Base-by-base conservation (phyloP, 2,329 filamentous ascomycete species). In the Dothidotthia symphoricarpi region DNA sequence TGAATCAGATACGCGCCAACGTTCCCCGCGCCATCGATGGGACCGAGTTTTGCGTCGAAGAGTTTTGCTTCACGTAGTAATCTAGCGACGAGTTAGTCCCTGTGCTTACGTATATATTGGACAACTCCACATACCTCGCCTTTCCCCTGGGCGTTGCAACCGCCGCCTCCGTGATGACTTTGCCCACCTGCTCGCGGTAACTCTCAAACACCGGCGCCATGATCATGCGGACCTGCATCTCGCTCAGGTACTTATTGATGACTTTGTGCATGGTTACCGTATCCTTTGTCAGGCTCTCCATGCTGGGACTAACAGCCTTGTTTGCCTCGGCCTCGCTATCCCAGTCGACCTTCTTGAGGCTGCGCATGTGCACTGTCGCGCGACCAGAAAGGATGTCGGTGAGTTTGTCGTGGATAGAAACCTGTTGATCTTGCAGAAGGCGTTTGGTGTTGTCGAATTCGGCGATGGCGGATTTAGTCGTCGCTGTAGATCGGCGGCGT, bases 391-490 rank as follows among this genome's bases (percentile, higher is more conserved):
- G 94, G 34, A 96, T 95, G 49, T 95, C 88, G 13, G 95, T 86
- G 1, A 96, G 73, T 63, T 96, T 96, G 59, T 95, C 88, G 63
- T 93, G 88, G 43, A 96, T 95, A 45, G 80, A 89, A 47, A 83
- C 83, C 61, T 95, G 89, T 60, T 96, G 90, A 61, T 96, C 90
- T 60, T 95, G 88, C 51, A 86, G 83, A 7, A 90, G 71, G 14
- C 88, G 78, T 49, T 86, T 85, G 36, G 93, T 83, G 64, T 88
- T 91, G 70, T 96, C 90, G 55, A 95, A 95, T 49, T 95, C 89
- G 24, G 79, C 81, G 70, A 91, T 72, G 65, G 58, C 63, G 55
- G 72, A 73, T 12, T 73, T 72, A 27, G 46, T 48, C 3, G 66
- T 67, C 2, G 67, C 40, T 52, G 69, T 49, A 1, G 75, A 35